Evolutionary conservation across 805 yeast genomes (phyloP), one percentile per base, ranked within the genome.

Genomic region (Kluyveromyces dobzhanskii): DNA sequence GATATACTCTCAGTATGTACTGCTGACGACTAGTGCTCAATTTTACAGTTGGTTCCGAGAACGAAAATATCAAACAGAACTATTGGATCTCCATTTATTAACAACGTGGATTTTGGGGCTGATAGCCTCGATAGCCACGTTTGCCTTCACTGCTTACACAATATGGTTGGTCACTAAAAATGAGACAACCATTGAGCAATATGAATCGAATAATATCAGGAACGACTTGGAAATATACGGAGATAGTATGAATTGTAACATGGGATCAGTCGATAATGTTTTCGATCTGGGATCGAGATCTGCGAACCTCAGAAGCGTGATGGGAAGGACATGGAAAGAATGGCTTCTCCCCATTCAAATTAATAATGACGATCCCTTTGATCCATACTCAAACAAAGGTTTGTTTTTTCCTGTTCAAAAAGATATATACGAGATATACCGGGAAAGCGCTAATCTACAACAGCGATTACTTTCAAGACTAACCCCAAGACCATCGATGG

Each of bases 151-250:
- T 0, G 66, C 62, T 1, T 79, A 82, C 48, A 70, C 78, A 37
- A 43, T 75, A 2, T 84, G 74, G 49, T 73, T 85, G 49, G 57
- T 85, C 7, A 44, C 76, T 16, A 60, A 56, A 9, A 90, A 90
- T 62, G 63, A 67, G 43, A 88, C 97, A 3, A 90, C 97, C 0
- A 70, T 90, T 18, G 98, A 92, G 61, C 65, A 78, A 43, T 78
- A 75, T 51, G 85, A 79, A 30, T 51, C 54, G 24, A 66, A 70
- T 34, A 66, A 80, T 48, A 68, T 67, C 45, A 57, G 68, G 39
- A 59, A 66, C 30, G 71, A 67, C 34, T 45, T 62, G 19, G 54
- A 57, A 28, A 47, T 62, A 5, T 38, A 69, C 30, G 65, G 64
- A 41, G 69, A 66, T 50, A 56, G 71, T 7, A 59, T 55, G 37